Evolutionary conservation across 2,329 filamentous ascomycete genomes (phyloP).

Genomic region (Verticillium dahliae): DNA sequence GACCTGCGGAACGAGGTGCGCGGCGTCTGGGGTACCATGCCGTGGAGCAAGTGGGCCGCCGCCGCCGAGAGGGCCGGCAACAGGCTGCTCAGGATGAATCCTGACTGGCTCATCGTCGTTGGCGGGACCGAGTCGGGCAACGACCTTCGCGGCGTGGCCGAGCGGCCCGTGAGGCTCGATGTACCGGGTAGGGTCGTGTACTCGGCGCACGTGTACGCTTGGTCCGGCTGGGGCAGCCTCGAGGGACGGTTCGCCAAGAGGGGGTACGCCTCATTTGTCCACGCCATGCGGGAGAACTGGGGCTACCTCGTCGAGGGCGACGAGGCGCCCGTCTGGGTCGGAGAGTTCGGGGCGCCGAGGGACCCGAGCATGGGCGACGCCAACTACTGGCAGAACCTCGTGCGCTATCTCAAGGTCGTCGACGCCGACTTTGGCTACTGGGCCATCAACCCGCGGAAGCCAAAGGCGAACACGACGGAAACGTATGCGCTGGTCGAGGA

Average conservation of each 20-base stretch:
- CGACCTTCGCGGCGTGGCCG: constrained; percentile 50
- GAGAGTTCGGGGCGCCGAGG: constrained; percentile 57
- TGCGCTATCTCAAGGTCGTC: constrained; percentile 48
- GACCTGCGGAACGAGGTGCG: constrained; percentile 65
- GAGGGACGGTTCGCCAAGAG: constrained; percentile 55
- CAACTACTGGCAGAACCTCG: constrained; percentile 60
- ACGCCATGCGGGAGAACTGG: constrained; percentile 60
- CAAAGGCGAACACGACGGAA: constrained; percentile 48
- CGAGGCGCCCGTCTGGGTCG: constrained; percentile 60
- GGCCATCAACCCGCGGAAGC: constrained; percentile 63
- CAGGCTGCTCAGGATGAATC: constrained; percentile 50
- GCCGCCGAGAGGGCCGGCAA: constrained; percentile 60
- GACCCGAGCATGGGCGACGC: constrained; percentile 47
- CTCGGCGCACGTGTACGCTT: constrained; percentile 61
- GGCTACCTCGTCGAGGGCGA: constrained; percentile 52
- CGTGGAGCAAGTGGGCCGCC: constrained; percentile 56
- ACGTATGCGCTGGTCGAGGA: constrained; percentile 56
- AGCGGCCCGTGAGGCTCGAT: constrained; percentile 51
- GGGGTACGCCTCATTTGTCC: constrained; percentile 54
- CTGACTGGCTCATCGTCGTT: constrained; percentile 60
- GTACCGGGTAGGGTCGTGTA: constrained; percentile 54
- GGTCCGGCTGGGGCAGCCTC: constrained; percentile 62
- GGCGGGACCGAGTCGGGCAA: constrained; percentile 63
- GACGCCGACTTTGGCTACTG: constrained; percentile 66
- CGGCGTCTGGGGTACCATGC: constrained; percentile 62